Conservation (phyloP, 768 basidiomycete species). For the Kwoniella heveanensis region DNA sequence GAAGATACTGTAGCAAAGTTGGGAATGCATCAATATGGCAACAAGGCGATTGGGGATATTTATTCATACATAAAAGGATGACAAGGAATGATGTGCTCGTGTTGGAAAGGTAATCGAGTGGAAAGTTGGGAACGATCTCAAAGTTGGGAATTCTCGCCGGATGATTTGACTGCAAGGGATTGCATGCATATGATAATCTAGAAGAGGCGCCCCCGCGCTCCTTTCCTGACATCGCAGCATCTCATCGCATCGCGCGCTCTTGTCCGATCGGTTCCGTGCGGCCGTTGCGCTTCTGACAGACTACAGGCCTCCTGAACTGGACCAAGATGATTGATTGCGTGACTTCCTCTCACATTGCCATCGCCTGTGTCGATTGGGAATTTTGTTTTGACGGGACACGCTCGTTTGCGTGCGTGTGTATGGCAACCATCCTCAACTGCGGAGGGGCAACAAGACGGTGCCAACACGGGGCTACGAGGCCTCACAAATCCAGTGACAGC, state of each 20-base stretch:
- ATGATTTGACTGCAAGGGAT: background rate
- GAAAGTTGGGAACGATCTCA: background rate
- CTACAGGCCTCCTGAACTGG: no score
- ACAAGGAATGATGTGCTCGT: background rate
- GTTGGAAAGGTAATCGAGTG: no score
- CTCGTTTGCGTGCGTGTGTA: no score
- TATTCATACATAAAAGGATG: no score
- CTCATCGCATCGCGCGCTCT: no score
- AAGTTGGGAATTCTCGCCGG: background rate
- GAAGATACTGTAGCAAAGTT: background rate
- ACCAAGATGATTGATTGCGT: background rate
- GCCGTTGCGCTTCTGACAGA: no score
- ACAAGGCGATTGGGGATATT: background rate
- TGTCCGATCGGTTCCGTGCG: constrained; percentile 2
- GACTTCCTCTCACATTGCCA: background rate
- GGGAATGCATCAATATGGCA: background rate
- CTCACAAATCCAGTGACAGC: no score
- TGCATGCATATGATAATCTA: background rate
- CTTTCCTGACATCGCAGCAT: background rate
- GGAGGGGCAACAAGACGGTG: background rate
- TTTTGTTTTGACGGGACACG: background rate
- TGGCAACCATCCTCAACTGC: background rate
- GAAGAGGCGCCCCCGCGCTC: background rate
- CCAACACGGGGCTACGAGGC: background rate
- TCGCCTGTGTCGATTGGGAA: background rate